Evolutionary conservation across 2,329 filamentous ascomycete genomes (phyloP).

Genomic region (Fusarium albosuccineum): DNA sequence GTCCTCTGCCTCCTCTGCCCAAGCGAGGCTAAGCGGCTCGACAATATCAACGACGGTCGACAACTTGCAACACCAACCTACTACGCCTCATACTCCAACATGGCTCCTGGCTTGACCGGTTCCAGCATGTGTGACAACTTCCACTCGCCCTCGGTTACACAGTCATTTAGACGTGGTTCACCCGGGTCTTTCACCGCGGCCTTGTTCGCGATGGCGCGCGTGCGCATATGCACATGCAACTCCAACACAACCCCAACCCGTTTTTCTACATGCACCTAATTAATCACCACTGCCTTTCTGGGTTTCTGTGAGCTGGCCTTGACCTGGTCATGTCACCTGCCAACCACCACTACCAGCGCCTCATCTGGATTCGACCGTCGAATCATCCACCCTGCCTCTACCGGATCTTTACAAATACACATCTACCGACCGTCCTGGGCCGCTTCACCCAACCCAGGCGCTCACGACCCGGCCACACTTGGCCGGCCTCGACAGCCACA

Average conservation of each 20-base stretch:
- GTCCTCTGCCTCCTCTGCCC: constrained; percentile 74
- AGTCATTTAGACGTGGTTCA: constrained; percentile 33
- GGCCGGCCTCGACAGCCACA: constrained; percentile 30
- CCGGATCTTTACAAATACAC: constrained; percentile 29
- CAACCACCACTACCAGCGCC: constrained; percentile 7
- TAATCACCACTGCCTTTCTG: constrained; percentile 25
- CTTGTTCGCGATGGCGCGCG: constrained; percentile 36
- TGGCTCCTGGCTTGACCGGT: constrained; percentile 23
- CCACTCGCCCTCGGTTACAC: constrained; percentile 34
- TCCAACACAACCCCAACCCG: constrained; percentile 30
- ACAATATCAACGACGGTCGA: constrained; percentile 22
- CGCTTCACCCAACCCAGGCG: constrained; percentile 16
- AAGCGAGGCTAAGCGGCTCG: constrained; percentile 64
- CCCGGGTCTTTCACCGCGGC: constrained; percentile 28
- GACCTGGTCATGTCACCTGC: constrained; percentile 23
- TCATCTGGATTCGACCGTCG: constrained; percentile 23
- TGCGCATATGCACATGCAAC: constrained; percentile 29
- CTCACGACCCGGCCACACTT: constrained; percentile 19
- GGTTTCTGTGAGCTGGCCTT: constrained; percentile 33
- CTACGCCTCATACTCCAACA: constrained; percentile 2
- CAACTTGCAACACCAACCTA: neutral
- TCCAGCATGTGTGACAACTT: neutral
- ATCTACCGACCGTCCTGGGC: constrained; percentile 9
- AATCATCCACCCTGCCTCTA: constrained; percentile 41
- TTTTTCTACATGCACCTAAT: constrained; percentile 41